phyloP scores from a whole-genome alignment of 495 filamentous ascomycete species.

The Thozetella sp. region DNA sequence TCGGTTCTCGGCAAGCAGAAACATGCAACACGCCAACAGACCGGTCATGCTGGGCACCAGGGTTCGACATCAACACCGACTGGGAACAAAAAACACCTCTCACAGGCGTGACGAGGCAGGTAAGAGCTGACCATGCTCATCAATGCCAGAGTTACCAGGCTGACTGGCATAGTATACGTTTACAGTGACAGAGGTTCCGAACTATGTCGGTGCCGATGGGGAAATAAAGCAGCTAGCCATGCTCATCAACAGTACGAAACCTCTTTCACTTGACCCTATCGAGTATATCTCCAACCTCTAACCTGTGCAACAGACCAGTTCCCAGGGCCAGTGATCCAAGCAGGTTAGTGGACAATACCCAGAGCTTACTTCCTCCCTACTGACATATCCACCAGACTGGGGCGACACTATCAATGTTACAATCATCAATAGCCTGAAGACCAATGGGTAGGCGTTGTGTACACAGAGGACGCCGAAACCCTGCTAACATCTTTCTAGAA shows the following conservation, averaged over 20 bases:
- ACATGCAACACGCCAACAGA: slow-evolving; percentile 16
- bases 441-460: slow-evolving; percentile 20
- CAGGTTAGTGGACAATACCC: background rate
- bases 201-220: slow-evolving; percentile 37
- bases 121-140: slow-evolving; percentile 24
- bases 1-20: background rate
- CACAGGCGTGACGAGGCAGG: slow-evolving; percentile 9
- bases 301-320: slow-evolving; percentile 10
- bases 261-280: background rate
- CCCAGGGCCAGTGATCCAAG: slow-evolving; percentile 1
- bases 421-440: slow-evolving; percentile 45
- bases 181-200: slow-evolving; percentile 20
- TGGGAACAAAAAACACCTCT: slow-evolving; percentile 14
- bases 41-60: slow-evolving; percentile 19
- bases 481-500: slow-evolving; percentile 5
- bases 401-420: slow-evolving; percentile 54
- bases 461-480: background rate
- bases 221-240: slow-evolving; percentile 30
- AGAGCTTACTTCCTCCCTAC: slow-evolving; percentile 20
- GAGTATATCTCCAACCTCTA: slow-evolving; percentile 16
- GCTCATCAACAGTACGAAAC: slow-evolving; percentile 32
- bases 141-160: slow-evolving; percentile 16
- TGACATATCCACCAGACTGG: slow-evolving; percentile 52
- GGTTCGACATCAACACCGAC: slow-evolving; percentile 23
- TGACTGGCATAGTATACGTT: slow-evolving; percentile 24